These are phyloP conservation scores for Globisporangium spinosum DNA, from an alignment of 352 stramenopile species.

Conservation along the genomic window DNA sequence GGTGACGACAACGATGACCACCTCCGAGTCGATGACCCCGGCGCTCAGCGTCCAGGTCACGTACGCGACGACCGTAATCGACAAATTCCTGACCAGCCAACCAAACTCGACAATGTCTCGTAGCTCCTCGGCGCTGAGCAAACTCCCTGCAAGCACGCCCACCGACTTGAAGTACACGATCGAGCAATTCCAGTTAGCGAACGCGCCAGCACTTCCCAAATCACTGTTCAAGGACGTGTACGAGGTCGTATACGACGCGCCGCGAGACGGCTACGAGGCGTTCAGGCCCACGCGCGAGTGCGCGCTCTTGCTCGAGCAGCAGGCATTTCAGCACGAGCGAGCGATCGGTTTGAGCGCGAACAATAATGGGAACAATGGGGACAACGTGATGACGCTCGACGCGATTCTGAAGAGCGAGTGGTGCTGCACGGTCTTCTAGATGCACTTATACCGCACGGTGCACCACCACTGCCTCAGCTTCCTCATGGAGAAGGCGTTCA, in stretches of 20 bases:
- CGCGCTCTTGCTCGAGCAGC: slow-evolving; percentile 19
- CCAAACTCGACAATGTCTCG: neutral
- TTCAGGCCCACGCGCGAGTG: slow-evolving; percentile 36
- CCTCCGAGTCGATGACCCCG: slow-evolving; percentile 4
- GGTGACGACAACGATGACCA: slow-evolving; percentile 11
- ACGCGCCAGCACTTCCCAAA: slow-evolving; percentile 17
- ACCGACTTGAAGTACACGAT: slow-evolving; percentile 10
- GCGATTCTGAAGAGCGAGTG: slow-evolving; percentile 62
- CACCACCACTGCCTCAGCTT: slow-evolving; percentile 59
- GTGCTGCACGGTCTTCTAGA: slow-evolving; percentile 70
- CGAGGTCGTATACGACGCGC: slow-evolving; percentile 21
- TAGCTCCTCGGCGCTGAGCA: slow-evolving; percentile 7
- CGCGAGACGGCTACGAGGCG: slow-evolving; percentile 28
- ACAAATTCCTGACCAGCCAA: slow-evolving; percentile 23
- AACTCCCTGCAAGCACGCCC: slow-evolving; percentile 5
- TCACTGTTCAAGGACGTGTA: slow-evolving; percentile 32
- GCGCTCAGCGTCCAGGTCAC: slow-evolving; percentile 23
- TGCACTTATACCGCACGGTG: slow-evolving; percentile 51
- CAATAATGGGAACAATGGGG: neutral
- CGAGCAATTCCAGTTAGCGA: slow-evolving; percentile 2
- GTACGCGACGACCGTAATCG: slow-evolving; percentile 29
- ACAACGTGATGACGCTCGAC: slow-evolving; percentile 37
- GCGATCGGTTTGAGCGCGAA: neutral
- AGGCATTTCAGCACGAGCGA: slow-evolving; percentile 14
- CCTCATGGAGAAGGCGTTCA: slow-evolving; percentile 52